Evolutionary conservation across 768 basidiomycete species (phyloP).

Genomic region (Paxillus ammoniavirescens): DNA sequence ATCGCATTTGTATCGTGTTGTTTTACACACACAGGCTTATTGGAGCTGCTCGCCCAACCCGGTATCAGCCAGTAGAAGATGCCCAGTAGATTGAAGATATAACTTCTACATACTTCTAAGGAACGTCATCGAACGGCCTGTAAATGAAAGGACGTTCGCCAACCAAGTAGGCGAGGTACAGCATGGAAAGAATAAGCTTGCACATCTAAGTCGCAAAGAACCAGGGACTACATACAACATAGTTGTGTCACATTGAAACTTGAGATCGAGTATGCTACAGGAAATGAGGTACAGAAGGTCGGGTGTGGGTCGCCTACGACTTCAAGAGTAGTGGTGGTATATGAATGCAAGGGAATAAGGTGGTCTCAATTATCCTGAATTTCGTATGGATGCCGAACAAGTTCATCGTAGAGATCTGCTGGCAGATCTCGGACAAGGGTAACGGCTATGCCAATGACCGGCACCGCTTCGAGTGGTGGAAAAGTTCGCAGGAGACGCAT

Average conservation of each 20-base stretch:
- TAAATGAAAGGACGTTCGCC: neutral
- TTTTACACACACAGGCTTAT: neutral
- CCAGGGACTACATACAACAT: constrained; percentile 16
- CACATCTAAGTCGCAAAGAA: neutral
- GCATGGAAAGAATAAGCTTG: neutral
- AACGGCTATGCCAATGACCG: constrained; percentile 90
- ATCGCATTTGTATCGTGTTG: neutral
- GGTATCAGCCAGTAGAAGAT: neutral
- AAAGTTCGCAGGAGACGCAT: constrained; percentile 94
- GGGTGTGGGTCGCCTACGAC: constrained; percentile 9
- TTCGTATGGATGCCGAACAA: constrained; percentile 85
- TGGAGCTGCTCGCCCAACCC: no score
- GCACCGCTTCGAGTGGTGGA: constrained; percentile 83
- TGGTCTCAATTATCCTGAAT: constrained; percentile 24
- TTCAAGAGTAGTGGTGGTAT: neutral
- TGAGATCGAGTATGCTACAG: constrained; percentile 25
- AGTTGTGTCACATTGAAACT: neutral
- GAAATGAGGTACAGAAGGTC: constrained; percentile 3
- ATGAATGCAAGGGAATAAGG: neutral
- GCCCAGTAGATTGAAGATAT: neutral
- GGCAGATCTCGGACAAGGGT: constrained; percentile 92
- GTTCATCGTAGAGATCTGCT: constrained; percentile 80
- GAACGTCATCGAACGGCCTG: no score
- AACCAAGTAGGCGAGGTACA: neutral
- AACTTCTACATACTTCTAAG: no score